These are phyloP conservation scores for Sporothrix inflata DNA, from an alignment of 2,329 filamentous ascomycete genomes.

Conservation along the genomic window DNA sequence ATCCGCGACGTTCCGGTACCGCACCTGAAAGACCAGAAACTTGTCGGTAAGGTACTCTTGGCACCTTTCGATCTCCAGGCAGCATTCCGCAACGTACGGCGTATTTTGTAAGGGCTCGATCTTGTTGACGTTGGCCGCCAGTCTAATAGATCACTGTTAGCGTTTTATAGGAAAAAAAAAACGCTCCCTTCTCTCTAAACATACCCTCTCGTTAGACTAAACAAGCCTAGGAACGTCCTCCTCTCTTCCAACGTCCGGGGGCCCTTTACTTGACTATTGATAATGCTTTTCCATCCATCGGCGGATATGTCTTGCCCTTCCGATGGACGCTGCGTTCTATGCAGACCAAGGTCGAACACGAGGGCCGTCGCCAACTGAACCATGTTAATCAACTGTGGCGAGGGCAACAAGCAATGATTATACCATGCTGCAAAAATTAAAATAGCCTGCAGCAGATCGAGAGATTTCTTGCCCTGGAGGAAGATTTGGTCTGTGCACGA, in stretches of 20 bases:
- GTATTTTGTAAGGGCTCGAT: constrained; percentile 12
- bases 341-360: constrained; percentile 3
- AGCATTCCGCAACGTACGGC: constrained; percentile 4
- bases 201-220: neutral
- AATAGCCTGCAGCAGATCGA: constrained; percentile 7
- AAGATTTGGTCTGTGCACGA: neutral
- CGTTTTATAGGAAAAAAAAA: no score
- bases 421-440: constrained; percentile 3
- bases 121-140: neutral
- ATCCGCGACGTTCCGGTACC: neutral
- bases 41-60: neutral
- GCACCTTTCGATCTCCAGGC: neutral
- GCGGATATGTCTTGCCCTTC: neutral
- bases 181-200: no score
- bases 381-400: constrained; percentile 6
- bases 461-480: constrained; percentile 4
- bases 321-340: neutral
- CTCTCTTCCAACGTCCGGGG: neutral
- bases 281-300: neutral
- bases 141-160: neutral
- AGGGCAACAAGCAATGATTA: neutral
- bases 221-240: neutral
- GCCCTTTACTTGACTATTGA: neutral
- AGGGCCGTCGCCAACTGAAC: neutral
- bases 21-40: constrained; percentile 4